A percentile compares a stretch with the other conserved stretches of the same genome.
Conservation (phyloP, 129 eudicot species). For the Ambrosia artemisiifolia region DNA sequence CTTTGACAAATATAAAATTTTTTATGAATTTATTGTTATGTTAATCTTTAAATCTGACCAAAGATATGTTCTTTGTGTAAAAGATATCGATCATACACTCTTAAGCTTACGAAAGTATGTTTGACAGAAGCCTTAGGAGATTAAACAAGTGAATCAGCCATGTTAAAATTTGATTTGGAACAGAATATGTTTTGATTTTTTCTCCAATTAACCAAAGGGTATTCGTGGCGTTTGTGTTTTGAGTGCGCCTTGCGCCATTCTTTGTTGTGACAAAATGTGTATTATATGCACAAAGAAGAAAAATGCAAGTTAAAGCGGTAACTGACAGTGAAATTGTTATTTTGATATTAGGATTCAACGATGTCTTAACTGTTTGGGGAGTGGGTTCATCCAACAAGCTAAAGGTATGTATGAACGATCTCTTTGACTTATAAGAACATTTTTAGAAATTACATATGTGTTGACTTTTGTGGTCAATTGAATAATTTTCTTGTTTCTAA, state of each 20-base stretch:
- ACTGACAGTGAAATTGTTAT: neutral
- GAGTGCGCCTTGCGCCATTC: neutral
- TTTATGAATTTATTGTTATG: too few relatives aligned
- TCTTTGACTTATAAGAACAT: neutral
- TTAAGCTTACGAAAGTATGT: too few relatives aligned
- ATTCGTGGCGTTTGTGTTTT: neutral
- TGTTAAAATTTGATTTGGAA: too few relatives aligned
- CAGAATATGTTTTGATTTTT: too few relatives aligned
- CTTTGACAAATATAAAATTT: too few relatives aligned
- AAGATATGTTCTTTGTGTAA: too few relatives aligned
- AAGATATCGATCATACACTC: too few relatives aligned
- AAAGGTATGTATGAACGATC: conserved; percentile 12
- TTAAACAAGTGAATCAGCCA: too few relatives aligned
- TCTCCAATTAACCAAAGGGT: too few relatives aligned
- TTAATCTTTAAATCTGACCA: too few relatives aligned
- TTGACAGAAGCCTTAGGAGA: too few relatives aligned
- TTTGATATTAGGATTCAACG: conserved; percentile 67
- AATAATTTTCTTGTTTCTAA: neutral
- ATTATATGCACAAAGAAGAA: neutral
- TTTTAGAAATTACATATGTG: neutral
- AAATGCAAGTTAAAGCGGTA: neutral
- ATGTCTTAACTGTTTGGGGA: conserved; percentile 91
- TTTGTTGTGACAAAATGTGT: neutral
- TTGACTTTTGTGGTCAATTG: conserved; percentile 9
- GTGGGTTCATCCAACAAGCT: conserved; percentile 42